phyloP scores from a whole-genome alignment of 108 stramenopile genomes.

The Skeletonema potamos region DNA sequence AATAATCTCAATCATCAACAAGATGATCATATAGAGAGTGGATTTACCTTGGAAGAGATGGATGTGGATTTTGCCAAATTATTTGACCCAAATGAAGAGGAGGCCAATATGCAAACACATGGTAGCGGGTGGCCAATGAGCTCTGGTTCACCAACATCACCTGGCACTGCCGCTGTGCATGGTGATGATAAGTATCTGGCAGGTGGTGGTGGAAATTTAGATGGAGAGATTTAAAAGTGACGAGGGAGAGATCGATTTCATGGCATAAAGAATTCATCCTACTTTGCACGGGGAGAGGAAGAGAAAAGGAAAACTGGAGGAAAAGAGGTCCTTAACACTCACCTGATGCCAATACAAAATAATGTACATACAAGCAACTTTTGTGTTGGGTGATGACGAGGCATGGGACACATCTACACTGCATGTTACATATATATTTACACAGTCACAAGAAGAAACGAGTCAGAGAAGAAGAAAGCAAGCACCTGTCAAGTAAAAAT shows the following conservation, averaged over 20 bases:
- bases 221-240: neutral
- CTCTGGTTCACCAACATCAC: neutral
- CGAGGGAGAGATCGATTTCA: neutral
- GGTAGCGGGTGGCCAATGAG: slow-evolving; percentile 52
- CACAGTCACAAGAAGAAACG: neutral
- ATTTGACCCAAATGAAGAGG: slow-evolving; percentile 66
- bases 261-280: neutral
- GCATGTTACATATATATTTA: neutral
- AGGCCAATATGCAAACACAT: slow-evolving; percentile 52
- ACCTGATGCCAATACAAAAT: neutral
- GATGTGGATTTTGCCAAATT: slow-evolving; percentile 90
- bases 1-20: slow-evolving; percentile 30
- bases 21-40: neutral
- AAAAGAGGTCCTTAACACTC: neutral
- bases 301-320: too few species aligned
- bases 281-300: neutral
- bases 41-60: slow-evolving; percentile 50
- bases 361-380: neutral
- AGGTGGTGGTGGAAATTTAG: neutral
- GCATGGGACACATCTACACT: neutral
- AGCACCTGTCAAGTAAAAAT: neutral
- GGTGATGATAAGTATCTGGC: neutral
- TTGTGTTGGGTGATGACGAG: neutral
- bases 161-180: neutral
- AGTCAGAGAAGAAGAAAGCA: neutral